Conservation (phyloP, 2,329 filamentous ascomycete species). For the Hypoxylon sp. region DNA sequence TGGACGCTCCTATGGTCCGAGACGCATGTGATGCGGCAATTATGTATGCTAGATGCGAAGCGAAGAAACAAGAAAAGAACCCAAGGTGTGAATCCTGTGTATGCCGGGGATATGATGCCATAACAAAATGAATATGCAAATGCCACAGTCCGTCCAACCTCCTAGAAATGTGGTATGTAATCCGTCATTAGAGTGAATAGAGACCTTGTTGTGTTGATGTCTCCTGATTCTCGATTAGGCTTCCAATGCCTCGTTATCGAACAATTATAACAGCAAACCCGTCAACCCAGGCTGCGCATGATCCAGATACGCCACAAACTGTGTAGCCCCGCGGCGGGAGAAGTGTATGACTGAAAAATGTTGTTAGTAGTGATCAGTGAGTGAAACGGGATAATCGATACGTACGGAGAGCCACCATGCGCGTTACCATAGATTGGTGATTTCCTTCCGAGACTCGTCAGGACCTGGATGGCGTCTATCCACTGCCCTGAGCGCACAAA, state of each 20-base stretch:
- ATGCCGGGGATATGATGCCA: constrained; percentile 41
- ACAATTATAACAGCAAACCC: constrained; percentile 87
- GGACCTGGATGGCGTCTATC: constrained; percentile 90
- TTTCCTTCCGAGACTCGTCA: constrained; percentile 89
- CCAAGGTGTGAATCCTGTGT: constrained; percentile 33
- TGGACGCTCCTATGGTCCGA: constrained; percentile 16
- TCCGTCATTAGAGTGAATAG: constrained; percentile 22
- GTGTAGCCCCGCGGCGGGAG: constrained; percentile 91
- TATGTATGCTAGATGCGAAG: constrained; percentile 42
- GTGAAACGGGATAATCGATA: constrained; percentile 48
- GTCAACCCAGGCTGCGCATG: constrained; percentile 85
- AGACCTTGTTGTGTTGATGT: constrained; percentile 3
- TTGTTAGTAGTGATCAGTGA: constrained; percentile 44
- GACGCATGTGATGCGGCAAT: constrained; percentile 25
- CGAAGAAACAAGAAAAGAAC: constrained; percentile 31
- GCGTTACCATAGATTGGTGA: constrained; percentile 89
- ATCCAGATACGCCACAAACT: constrained; percentile 89
- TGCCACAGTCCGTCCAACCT: constrained; percentile 29
- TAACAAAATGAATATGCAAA: constrained; percentile 42
- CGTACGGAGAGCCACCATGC: constrained; percentile 85
- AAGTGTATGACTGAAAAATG: constrained; percentile 77
- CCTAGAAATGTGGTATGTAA: constrained; percentile 12
- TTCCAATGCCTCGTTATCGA: constrained; percentile 61
- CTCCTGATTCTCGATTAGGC: constrained; percentile 6
- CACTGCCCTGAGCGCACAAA: constrained; percentile 83